These are phyloP conservation scores for Colletotrichum tabaci DNA, from an alignment of 2,329 filamentous ascomycete species.

Conservation along the genomic window DNA sequence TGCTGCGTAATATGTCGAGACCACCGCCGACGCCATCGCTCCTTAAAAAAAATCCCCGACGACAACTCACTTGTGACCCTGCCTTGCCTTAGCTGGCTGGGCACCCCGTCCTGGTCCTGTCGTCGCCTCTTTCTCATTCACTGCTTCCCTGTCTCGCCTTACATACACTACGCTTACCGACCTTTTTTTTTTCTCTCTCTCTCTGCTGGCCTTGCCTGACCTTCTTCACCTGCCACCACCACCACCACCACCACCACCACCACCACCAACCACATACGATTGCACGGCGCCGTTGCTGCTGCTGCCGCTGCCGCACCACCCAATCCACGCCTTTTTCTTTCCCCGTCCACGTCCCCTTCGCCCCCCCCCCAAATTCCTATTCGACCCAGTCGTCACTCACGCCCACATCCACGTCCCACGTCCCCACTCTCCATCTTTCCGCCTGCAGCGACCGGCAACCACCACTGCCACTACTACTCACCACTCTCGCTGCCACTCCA, in stretches of 20 bases:
- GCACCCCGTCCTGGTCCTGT: constrained; percentile 18
- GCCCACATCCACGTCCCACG: constrained; percentile 12
- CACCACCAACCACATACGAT: constrained; percentile 1
- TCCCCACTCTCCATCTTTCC: constrained; percentile 40
- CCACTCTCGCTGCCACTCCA: constrained; percentile 36
- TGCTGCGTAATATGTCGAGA: constrained; percentile 22
- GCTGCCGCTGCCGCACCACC: background rate
- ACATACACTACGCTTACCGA: constrained; percentile 14
- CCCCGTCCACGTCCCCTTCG: constrained; percentile 7
- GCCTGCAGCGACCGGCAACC: constrained; percentile 41
- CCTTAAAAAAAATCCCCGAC: constrained; percentile 40
- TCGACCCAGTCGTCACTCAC: constrained; percentile 21
- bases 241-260: background rate
- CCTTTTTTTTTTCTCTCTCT: background rate
- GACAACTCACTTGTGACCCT: constrained; percentile 37
- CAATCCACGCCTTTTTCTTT: constrained; percentile 32
- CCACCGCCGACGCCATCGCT: constrained; percentile 38
- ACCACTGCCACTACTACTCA: constrained; percentile 38
- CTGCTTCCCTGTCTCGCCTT: constrained; percentile 25
- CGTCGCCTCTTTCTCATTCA: constrained; percentile 12
- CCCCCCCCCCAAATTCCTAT: constrained; percentile 37
- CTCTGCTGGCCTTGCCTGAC: too few relatives aligned
- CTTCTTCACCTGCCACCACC: constrained; percentile 13
- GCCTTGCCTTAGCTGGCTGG: constrained; percentile 24
- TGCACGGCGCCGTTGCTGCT: background rate